Evolutionary conservation across 371 early-diverging fungal species (phyloP).

Genomic region (Lichtheimia ornata): DNA sequence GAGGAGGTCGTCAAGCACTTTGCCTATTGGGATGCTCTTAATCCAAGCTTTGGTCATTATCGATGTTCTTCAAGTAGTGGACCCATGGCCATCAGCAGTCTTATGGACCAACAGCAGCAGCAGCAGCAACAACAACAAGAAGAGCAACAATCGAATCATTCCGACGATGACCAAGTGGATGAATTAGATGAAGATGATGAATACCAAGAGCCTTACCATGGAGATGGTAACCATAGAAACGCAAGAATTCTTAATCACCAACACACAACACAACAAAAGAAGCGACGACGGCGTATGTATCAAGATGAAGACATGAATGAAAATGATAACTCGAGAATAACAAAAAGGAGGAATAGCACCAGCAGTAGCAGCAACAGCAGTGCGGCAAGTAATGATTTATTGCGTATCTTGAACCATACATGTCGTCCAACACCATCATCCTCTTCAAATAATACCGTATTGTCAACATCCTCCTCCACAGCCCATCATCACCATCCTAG

Average conservation of each 20-base stretch:
- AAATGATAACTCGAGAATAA: neutral
- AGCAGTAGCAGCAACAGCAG: slow-evolving; percentile 1
- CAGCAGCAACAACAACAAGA: neutral
- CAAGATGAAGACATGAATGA: neutral
- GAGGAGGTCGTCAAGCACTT: slow-evolving; percentile 48
- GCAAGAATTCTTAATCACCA: too few relatives aligned
- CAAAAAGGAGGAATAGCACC: neutral
- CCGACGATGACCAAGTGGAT: neutral
- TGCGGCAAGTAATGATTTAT: too few relatives aligned
- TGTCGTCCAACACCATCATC: too few relatives aligned
- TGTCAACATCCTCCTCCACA: too few relatives aligned
- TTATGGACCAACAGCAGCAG: slow-evolving; percentile 28
- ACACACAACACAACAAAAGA: too few relatives aligned
- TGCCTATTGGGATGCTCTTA: slow-evolving; percentile 50
- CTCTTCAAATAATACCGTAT: too few relatives aligned
- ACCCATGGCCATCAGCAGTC: slow-evolving; percentile 49
- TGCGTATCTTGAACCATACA: too few relatives aligned
- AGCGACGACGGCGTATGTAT: too few relatives aligned
- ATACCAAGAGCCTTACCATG: too few relatives aligned
- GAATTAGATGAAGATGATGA: too few relatives aligned
- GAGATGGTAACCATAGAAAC: too few relatives aligned
- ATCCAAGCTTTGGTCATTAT: slow-evolving; percentile 34
- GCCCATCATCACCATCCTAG: too few relatives aligned
- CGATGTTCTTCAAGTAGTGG: slow-evolving; percentile 11
- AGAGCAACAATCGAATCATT: neutral